A percentile compares a stretch with the other conserved stretches of the same genome.
phyloP scores from a whole-genome alignment of 2,329 filamentous ascomycete genomes.

The Paraconiothyrium sp. region DNA sequence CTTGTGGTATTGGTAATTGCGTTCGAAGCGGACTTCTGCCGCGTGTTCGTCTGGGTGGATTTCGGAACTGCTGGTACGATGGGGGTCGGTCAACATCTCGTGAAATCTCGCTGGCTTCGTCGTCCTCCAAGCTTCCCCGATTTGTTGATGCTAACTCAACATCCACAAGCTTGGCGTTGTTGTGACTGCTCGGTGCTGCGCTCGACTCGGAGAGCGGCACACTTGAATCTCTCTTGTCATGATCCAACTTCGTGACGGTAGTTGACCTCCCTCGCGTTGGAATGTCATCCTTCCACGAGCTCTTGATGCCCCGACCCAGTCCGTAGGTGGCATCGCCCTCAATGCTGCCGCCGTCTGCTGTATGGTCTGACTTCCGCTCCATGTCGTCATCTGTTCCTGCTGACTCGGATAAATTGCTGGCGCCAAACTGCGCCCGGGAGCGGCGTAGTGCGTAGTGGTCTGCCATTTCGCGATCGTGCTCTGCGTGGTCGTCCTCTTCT shows the following conservation, averaged over 20 bases:
- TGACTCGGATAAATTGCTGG: slow-evolving; percentile 84
- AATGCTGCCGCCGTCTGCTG: slow-evolving; percentile 57
- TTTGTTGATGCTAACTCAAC: slow-evolving; percentile 79
- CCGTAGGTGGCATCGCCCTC: slow-evolving; percentile 52
- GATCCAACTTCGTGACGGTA: slow-evolving; percentile 42
- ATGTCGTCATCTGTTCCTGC: slow-evolving; percentile 80
- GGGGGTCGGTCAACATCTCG: slow-evolving; percentile 58
- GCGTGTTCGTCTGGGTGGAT: slow-evolving; percentile 52
- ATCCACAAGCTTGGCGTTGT: slow-evolving; percentile 79
- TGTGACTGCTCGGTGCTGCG: slow-evolving; percentile 60
- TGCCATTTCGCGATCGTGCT: slow-evolving; percentile 89
- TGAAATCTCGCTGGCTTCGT: slow-evolving; percentile 41
- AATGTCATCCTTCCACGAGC: slow-evolving; percentile 65
- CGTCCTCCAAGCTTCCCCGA: slow-evolving; percentile 55
- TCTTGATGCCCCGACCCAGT: slow-evolving; percentile 62
- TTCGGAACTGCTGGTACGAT: slow-evolving; percentile 67
- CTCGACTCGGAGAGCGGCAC: slow-evolving; percentile 53
- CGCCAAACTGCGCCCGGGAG: slow-evolving; percentile 87
- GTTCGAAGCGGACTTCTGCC: slow-evolving; percentile 54
- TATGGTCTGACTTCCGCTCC: slow-evolving; percentile 59
- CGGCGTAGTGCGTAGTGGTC: slow-evolving; percentile 92
- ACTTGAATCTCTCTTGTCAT: slow-evolving; percentile 53
- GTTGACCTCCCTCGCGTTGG: slow-evolving; percentile 52
- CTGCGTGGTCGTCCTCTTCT: slow-evolving; percentile 92
- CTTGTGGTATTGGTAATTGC: slow-evolving; percentile 55